Evolutionary conservation across 176 grass and related monocot genomes (phyloP).

Genomic region (Luzula sylvatica): DNA sequence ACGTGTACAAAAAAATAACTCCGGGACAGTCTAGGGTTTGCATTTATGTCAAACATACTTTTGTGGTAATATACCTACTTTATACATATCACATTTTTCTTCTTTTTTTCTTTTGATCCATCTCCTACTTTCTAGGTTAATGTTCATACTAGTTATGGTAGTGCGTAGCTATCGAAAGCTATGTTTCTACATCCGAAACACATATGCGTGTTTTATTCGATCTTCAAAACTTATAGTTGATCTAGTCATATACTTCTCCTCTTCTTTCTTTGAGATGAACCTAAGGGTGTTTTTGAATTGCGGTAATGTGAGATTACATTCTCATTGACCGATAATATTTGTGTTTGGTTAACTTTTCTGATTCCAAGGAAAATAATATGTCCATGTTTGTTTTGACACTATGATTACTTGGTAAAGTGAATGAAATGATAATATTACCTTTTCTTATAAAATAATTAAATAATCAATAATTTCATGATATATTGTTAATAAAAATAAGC

Average conservation of each 20-base stretch:
- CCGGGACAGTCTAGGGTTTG: background rate
- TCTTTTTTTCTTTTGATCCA: background rate
- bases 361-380: too few relatives aligned
- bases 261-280: background rate
- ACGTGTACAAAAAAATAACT: background rate
- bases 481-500: too few relatives aligned
- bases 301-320: too few relatives aligned
- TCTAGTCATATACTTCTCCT: constrained; percentile 12
- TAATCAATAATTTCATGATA: too few relatives aligned
- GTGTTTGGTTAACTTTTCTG: too few relatives aligned
- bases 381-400: too few relatives aligned
- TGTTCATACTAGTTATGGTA: background rate
- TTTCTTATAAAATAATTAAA: too few relatives aligned
- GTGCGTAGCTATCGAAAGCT: background rate
- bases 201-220: background rate
- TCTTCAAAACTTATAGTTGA: background rate
- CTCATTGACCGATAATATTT: too few relatives aligned
- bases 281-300: too few relatives aligned
- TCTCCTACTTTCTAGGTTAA: too few relatives aligned
- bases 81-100: background rate
- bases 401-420: too few relatives aligned
- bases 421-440: too few relatives aligned
- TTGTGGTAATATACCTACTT: background rate
- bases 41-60: background rate
- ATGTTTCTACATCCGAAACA: background rate